Evolutionary conservation across 1,284 basidiomycete genomes (phyloP), one percentile per base, ranked within the genome.

Genomic region (Coniferiporia weirii): DNA sequence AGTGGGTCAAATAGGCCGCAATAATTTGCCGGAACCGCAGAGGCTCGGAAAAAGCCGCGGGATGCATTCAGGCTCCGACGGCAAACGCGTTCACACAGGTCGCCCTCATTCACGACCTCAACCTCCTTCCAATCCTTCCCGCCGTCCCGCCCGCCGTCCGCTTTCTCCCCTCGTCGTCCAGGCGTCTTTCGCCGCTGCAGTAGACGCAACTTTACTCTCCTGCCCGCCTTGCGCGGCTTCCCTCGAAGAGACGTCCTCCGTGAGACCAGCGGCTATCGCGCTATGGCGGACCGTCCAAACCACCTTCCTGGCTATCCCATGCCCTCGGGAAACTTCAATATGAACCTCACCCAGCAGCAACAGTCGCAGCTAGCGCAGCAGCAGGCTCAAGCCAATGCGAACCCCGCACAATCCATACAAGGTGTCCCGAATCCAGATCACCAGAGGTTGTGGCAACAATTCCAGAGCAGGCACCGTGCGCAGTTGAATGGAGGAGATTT

Each of bases 281-380:
- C 35, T 19, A 61, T 61, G 60, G 56, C 60, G 43, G 60, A 61
- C 46, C 60, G 60, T 9, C 60, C 60, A n/a, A 61, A 61, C 36
- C 56, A 58, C 34, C 27, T 27, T 27, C 27, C 47, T 32, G 60
- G 56, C 51, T 61, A 61, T 52, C 60, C 56, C n/a, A 59, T 59
- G 60, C 48, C 54, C 34, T 35, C 35, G 15, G 38, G 43, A 40
- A 58, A 58, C 60, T 58, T 61, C 44, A 13, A 13, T 15, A 58
- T 61, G 56, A 58, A 46, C 34, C 51, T 59, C n/a, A 44, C 46
- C 36, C 54, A 54, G 38, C 57, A 59, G 49, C 60, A 57, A 51
- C 60, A 61, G 27, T 50, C 38, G 22, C 56, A 58, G 52, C 40
- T 54, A 34, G 43, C 47, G 13, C 55, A 46, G n/a, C 51, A 48